Percentiles rank a stretch among this genome's conserved stretches.
Evolutionary conservation across 2,329 filamentous ascomycete genomes (phyloP).

Genomic region (Colletotrichum higginsianum): DNA sequence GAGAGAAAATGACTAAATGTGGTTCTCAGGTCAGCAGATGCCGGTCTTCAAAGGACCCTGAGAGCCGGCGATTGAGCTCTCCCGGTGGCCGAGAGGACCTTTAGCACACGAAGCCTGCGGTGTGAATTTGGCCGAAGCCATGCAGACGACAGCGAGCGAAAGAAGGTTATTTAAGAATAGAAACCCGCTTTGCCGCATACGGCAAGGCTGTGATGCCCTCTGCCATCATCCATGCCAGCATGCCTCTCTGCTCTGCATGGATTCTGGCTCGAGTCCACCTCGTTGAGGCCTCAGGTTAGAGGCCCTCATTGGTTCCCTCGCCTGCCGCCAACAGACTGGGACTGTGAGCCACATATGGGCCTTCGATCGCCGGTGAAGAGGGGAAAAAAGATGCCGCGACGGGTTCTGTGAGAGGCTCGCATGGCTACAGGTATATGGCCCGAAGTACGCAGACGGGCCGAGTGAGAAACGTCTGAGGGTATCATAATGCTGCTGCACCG

Average conservation of each 20-base stretch:
- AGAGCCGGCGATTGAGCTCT: slow-evolving; percentile 17
- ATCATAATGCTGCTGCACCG: slow-evolving; percentile 26
- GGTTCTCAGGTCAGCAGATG: slow-evolving; percentile 12
- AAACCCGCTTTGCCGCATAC: slow-evolving; percentile 33
- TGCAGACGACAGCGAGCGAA: slow-evolving; percentile 24
- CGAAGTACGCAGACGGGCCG: slow-evolving; percentile 31
- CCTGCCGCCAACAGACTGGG: slow-evolving; percentile 33
- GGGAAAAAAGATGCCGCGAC: slow-evolving; percentile 7
- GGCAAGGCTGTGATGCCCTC: slow-evolving; percentile 33
- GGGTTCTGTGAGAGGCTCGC: slow-evolving; percentile 19
- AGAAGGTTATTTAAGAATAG: slow-evolving; percentile 44
- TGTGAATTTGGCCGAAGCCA: slow-evolving; percentile 26
- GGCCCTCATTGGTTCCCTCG: neutral
- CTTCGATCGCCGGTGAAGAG: slow-evolving; percentile 6
- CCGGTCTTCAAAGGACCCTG: slow-evolving; percentile 30
- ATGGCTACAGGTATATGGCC: slow-evolving; percentile 15
- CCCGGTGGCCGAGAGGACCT: slow-evolving; percentile 5
- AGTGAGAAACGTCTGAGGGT: slow-evolving; percentile 19
- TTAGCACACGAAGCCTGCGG: slow-evolving; percentile 12
- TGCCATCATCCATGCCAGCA: slow-evolving; percentile 1
- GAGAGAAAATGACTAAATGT: slow-evolving; percentile 10
- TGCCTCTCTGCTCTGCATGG: slow-evolving; percentile 10
- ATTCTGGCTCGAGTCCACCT: slow-evolving; percentile 9
- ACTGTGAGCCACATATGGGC: slow-evolving; percentile 20
- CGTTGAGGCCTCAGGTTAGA: slow-evolving; percentile 28